Evolutionary conservation across 345 rosid species (phyloP), one percentile per base, ranked within the genome.

Genomic region (Populus alba): DNA sequence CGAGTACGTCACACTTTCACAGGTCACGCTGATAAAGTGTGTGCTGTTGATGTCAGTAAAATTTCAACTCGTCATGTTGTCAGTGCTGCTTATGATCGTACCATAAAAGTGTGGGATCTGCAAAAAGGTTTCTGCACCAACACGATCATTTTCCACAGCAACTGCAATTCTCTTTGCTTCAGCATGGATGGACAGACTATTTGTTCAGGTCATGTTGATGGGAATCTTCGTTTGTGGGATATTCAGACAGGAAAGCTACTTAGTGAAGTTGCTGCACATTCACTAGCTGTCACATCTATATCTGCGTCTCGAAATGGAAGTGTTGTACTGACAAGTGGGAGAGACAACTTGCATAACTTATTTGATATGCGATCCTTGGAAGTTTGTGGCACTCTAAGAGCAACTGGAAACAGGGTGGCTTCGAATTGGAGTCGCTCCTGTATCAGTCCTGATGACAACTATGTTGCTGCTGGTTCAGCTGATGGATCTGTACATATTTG

Each of bases 391-490:
- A 87, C 95, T 22, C 71, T 94, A 31, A 90, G 93, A 87, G 97
- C 97, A 18, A 79, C 81, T 10, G 97, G 97, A 68, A 94, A 90
- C 83, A 87, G 97, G 77, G 86, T 91, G 77, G 97, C 98, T 51
- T 90, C 98, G 12, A 96, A 96, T 67, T 96, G 97, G 98, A 96
- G 97, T 86, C 84, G 99, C 11, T 96, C 99, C 25, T 96, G 97
- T 79, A 89, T 92, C 74, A 96, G 98, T 81, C 98, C 97, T 3
- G 93, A 91, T 67, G 92, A 92, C 80, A 87, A 87, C 73, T 88
- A 91, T 63, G 97, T 90, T 38, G 95, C 99, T 76, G 98, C 99
- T 38, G 97, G 98, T 70, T 94, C 98, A 22, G 91, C 88, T 10
- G 94, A 96, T 82, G 98, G 98, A 43, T 88, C 91, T 27, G 89